Base-by-base conservation (phyloP, 2,329 filamentous ascomycete genomes). In the Scedosporium boydii region DNA sequence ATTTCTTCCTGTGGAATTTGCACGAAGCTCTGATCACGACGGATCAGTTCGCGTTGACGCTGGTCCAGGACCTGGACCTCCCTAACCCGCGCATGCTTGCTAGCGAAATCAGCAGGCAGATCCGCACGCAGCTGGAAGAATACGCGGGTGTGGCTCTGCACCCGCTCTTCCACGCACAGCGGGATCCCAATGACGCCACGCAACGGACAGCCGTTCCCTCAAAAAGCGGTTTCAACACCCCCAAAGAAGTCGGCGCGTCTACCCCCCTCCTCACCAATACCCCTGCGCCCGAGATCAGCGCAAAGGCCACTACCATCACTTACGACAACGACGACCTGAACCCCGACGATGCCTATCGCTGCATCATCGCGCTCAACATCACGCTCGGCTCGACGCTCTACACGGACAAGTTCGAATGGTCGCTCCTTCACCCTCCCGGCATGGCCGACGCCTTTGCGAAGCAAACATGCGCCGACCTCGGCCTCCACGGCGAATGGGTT, bases 391-490 rank as follows among this genome's bases (percentile, higher is more conserved):
- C 96, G 62, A 87, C 90, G 68, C 83, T 98, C 12, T 98, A 97
- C 74, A 96, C 91, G 3, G 95, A 99, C 80, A 96, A 93, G 71
- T 98, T 99, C 66, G 93, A 98, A 73, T 98, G 93, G 93, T 98
- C 93, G 4, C 79, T 99, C 21, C 80, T 96, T 18, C 93, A 98
- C 70, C 92, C 93, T 2, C 89, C 92, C 1, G 93, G 93, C 23
- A 92, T 93, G 51, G 91, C 95, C 0, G 93, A 99, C 73, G 86
- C 88, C 12, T 98, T 98, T 73, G 93, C 95, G 41, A 91, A 91
- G 71, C 86, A 91, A 66, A 98, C 95, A 0, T 98, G 95, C 72
- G 90, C 91, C 29, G 95, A 99, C 72, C 80, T 99, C 7, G 93
- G 93, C 6, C 79, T 99, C 61, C 82, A 87, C 6, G 91, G 92